These are phyloP conservation scores for Linnemannia zychae DNA, from an alignment of 192 early-diverging fungal species.

Conservation along the genomic window DNA sequence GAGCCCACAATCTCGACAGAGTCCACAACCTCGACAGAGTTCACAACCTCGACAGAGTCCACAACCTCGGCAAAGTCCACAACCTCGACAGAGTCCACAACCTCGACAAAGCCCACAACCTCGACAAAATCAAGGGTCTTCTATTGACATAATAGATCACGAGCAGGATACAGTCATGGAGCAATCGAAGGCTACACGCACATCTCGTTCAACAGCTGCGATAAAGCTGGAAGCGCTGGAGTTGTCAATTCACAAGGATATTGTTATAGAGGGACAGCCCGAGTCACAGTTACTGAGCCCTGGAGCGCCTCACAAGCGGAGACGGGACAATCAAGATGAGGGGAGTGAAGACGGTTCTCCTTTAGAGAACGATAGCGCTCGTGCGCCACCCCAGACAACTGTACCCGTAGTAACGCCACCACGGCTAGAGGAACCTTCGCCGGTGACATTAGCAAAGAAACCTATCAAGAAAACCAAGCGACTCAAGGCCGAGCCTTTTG, in stretches of 20 bases:
- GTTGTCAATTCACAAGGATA: neutral
- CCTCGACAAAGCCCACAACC: neutral
- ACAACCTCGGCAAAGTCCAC: neutral
- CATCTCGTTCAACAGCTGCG: neutral
- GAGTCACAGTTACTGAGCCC: slow-evolving; percentile 20
- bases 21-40: neutral
- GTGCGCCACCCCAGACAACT: neutral
- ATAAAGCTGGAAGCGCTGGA: neutral
- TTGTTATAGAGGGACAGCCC: neutral
- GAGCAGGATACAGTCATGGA: slow-evolving; percentile 50
- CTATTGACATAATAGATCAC: slow-evolving; percentile 27
- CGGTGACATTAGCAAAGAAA: slow-evolving; percentile 7
- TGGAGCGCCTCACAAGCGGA: slow-evolving; percentile 41
- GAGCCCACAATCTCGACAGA: neutral
- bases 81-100: neutral
- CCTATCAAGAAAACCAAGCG: slow-evolving; percentile 34
- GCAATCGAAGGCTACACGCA: slow-evolving; percentile 10
- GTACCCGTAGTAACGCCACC: neutral
- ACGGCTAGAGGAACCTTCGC: neutral
- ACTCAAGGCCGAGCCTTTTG: slow-evolving; percentile 24
- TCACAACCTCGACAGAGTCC: neutral
- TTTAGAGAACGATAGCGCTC: neutral
- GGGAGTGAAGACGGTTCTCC: slow-evolving; percentile 32
- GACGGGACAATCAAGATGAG: slow-evolving; percentile 42
- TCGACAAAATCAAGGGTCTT: neutral